Evolutionary conservation across 495 filamentous ascomycete genomes (phyloP), one percentile per base, ranked within the genome.

Genomic region (Neurospora discreta): DNA sequence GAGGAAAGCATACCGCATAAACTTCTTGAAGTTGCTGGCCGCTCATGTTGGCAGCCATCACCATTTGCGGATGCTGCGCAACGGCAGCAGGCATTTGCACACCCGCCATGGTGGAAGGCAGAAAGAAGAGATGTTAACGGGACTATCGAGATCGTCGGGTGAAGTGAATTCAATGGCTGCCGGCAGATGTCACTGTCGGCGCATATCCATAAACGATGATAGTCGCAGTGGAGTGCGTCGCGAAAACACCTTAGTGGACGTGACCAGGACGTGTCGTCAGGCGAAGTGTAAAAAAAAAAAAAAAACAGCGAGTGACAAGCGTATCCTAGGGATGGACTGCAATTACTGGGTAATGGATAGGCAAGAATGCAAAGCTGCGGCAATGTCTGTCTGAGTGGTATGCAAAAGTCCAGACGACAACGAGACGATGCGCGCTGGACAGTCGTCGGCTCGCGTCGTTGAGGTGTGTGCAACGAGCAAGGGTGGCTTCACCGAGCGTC

Each of bases 11-110:
- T 82, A 93, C 90, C 79, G 83, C 78, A 36, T 83, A 85, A 52
- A 87, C 81, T 71, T 91, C 90, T 78, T 90, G 87, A 38, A 89
- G 81, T 75, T 90, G 86, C 73, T 88, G 85, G 72, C 84, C 85
- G 40, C 85, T 90, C 74, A 89, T 78, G 73, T 87, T 86, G 40
- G 84, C 77, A 44, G 89, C 84, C 75, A 90, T 77, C 65, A 80
- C 78, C 72, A 85, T 84, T 74, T 87, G 90, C 39, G 81, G 81
- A 77, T 88, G 84, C 80, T 90, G 88, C 78, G 26, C 52, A 65
- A 89, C 83, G 71, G 85, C 86, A 60, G 90, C 87, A 69, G 89
- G 84, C 73, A 88, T 83, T 82, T 95, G 92, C 75, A 92, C 87
- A 43, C 91, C 93, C 78, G 93, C 89, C 92, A 96, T 96, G 72